Conservation (phyloP, 225 moss, liverwort and hornwort species). For the Polytrichum commune region DNA sequence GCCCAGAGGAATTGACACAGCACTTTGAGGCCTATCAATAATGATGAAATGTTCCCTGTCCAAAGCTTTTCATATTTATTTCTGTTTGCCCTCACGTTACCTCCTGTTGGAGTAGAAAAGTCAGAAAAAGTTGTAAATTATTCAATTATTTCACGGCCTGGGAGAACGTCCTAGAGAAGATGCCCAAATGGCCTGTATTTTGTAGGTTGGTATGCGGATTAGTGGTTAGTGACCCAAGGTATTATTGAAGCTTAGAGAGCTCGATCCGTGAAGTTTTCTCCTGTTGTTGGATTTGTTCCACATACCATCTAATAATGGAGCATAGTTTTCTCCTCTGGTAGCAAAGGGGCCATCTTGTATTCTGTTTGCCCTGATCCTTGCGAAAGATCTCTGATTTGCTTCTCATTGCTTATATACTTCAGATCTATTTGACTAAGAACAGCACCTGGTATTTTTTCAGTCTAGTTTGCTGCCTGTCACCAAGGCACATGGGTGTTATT, state of each 20-base stretch:
- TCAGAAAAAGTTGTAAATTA: slow-evolving; percentile 26
- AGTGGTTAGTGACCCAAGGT: not conserved
- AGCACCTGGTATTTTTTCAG: too few relatives aligned
- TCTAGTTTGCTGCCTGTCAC: too few relatives aligned
- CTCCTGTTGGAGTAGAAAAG: not conserved
- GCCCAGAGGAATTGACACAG: slow-evolving; percentile 44
- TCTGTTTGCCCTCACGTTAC: not conserved
- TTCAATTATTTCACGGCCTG: slow-evolving; percentile 28
- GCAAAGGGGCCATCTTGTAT: too few relatives aligned
- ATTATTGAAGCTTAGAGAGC: not conserved
- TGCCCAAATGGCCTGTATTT: slow-evolving; percentile 27
- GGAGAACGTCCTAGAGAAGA: slow-evolving; percentile 30
- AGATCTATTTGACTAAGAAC: too few relatives aligned
- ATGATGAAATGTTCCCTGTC: not conserved
- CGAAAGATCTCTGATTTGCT: too few relatives aligned
- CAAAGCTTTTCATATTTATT: not conserved
- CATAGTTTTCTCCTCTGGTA: too few relatives aligned
- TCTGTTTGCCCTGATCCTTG: too few relatives aligned
- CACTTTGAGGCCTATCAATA: slow-evolving; percentile 54
- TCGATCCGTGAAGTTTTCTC: too few relatives aligned
- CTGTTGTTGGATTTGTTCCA: too few relatives aligned
- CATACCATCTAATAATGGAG: too few relatives aligned
- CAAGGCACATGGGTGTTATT: too few relatives aligned
- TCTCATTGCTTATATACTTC: too few relatives aligned
- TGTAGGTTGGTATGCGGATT: slow-evolving; percentile 21